Conservation (phyloP, 1,284 basidiomycete species). For the Sanghuangporus weigelae region DNA sequence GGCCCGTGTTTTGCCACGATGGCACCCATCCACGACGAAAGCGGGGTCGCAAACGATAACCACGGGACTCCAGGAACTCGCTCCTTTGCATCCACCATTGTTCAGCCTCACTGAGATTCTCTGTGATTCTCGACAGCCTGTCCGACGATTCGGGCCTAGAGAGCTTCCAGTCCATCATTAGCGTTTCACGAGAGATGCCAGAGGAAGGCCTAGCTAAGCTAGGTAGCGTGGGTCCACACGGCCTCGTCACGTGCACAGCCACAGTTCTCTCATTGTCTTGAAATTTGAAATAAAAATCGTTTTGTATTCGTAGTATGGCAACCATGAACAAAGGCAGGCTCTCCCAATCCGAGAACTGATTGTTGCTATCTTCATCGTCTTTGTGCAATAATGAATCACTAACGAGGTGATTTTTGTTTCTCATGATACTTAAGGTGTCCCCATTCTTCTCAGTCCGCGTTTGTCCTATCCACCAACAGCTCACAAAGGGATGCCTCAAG, state of each 20-base stretch:
- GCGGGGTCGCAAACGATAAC: constrained; percentile 23
- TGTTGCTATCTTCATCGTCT: background rate
- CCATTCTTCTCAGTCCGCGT: background rate
- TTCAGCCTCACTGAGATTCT: background rate
- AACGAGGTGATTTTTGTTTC: background rate
- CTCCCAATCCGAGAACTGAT: too few relatives aligned
- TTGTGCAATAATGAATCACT: background rate
- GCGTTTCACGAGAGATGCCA: too few relatives aligned
- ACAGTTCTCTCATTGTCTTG: too few relatives aligned
- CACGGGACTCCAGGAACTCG: constrained; percentile 18
- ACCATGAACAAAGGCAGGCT: too few relatives aligned
- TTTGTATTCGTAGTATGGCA: too few relatives aligned
- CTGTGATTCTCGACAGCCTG: background rate
- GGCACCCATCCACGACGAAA: constrained; percentile 23
- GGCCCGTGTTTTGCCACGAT: constrained; percentile 20
- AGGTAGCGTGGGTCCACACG: too few relatives aligned
- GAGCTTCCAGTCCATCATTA: too few relatives aligned
- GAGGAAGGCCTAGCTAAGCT: too few relatives aligned
- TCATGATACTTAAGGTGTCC: background rate
- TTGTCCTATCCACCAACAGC: background rate
- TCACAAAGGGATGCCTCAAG: background rate
- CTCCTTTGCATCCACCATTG: constrained; percentile 17
- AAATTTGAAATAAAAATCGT: too few relatives aligned
- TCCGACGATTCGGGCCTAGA: too few relatives aligned
- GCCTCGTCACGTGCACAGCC: too few relatives aligned